phyloP scores from a whole-genome alignment of 331 rosid genomes.

The Malus hybrid region DNA sequence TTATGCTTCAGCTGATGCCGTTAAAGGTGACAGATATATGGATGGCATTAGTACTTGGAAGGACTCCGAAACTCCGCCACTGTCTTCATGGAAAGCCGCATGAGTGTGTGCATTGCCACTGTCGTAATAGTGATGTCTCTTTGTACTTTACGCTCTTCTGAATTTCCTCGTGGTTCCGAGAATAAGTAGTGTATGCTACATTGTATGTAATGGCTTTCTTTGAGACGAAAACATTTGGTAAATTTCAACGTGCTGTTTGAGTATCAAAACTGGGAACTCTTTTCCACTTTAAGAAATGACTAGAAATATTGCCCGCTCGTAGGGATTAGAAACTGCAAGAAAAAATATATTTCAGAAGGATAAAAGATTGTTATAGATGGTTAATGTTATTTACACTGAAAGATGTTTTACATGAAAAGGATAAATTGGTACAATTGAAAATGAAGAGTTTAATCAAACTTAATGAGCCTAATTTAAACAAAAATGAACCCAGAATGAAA shows the following conservation, averaged over 20 bases:
- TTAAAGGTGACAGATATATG: not conserved
- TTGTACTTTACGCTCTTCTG: not conserved
- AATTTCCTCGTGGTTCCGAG: not conserved
- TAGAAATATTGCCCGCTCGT: too few species aligned
- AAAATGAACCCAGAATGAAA: too few species aligned
- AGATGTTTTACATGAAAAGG: too few species aligned
- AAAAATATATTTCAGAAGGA: too few species aligned
- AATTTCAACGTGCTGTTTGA: not conserved
- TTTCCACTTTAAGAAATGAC: too few species aligned
- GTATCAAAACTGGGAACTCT: not conserved
- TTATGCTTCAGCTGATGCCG: not conserved
- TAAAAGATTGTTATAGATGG: too few species aligned
- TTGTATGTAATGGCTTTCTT: not conserved
- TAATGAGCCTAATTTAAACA: too few species aligned
- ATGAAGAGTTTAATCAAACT: too few species aligned
- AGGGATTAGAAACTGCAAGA: too few species aligned
- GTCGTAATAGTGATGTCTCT: not conserved
- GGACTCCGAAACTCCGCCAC: not conserved
- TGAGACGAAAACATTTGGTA: not conserved
- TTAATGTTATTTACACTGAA: too few species aligned
- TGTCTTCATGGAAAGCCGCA: not conserved
- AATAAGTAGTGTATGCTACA: not conserved
- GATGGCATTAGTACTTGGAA: not conserved
- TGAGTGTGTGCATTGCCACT: not conserved
- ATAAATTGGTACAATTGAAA: too few species aligned